Evolutionary conservation across 2,329 filamentous ascomycete species (phyloP), one percentile per base, ranked within the genome.

Genomic region (Epicoccum sorghinum): DNA sequence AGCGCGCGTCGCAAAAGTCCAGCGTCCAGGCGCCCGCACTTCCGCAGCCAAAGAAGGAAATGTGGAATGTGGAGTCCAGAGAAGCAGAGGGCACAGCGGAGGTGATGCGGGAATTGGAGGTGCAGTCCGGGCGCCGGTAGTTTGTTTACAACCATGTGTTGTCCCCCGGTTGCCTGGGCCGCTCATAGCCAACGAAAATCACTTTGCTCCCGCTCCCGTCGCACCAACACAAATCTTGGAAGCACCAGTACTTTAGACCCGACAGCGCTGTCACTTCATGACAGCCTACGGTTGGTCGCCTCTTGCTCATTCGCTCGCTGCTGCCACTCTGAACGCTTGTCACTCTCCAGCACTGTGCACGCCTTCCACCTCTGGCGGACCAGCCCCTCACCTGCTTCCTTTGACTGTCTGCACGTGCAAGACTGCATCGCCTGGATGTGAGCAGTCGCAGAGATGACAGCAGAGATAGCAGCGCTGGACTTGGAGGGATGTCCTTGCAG

Each of bases 31-130:
- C 60, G 59, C 52, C 51, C 37, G 48, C 47, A 56, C 65, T 38
- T 56, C 64, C 64, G 55, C 61, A 51, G 60, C 61, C 64, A 60
- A 65, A 68, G 65, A 71, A 70, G 59, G 65, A 55, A 69, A 66
- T 63, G 66, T 60, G 65, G 63, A 69, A 70, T 68, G 65, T 48
- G 62, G 56, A 53, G 55, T 59, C 49, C 54, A 55, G 55, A 55
- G 61, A 57, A 50, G 58, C 46, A 62, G 59, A 58, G 51, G 63
- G 50, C 60, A 62, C 54, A 36, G 60, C 64, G 61, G 67, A 64
- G 64, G 53, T 48, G 62, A 59, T 40, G 57, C 58, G 64, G 69
- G 60, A 66, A 61, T 61, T 61, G 64, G 62, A 59, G 53, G 48
- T 58, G 53, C 52, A 43, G 61, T 55, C 59, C 55, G 52, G 55